Evolutionary conservation across 805 yeast species (phyloP), one percentile per base, ranked within the genome.

Genomic region (Yarrowia sp.): DNA sequence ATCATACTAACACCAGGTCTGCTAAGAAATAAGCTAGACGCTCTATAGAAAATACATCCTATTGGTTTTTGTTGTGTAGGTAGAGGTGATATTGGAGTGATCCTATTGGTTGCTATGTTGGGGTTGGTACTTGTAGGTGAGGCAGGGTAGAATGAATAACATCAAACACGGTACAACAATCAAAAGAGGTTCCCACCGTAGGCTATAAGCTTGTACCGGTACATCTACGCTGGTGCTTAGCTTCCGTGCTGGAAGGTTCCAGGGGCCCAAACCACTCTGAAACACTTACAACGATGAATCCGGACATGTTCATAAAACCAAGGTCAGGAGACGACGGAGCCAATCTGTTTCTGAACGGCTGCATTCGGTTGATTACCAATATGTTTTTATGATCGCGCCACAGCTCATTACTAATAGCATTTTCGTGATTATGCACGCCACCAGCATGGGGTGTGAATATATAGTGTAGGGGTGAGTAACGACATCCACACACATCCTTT

Each of bases 341-440:
- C 8, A 10, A 8, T 35, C 13, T 10, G 2, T 35, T 35, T 35
- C 13, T 10, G n/a, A n/a, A n/a, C n/a, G n/a, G n/a, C n/a, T n/a
- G 3, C 8, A 35, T 35, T 8, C 38, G 6, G 10, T 44, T 44
- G 31, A 3, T n/a, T 14, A 44, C 50, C 50, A 17, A 22, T n/a
- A n/a, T 22, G 28, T 10, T 5, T 28, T 7, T n/a, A n/a, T n/a
- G 22, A n/a, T 48, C 6, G 31, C 17, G 55, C 55, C 55, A 48
- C 55, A 9, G 13, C 10, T 11, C 14, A 28, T 51, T 51, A 51
- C 44, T 51, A 51, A 51, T 39, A 55, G 17, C 47, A 39, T 41
- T 31, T 8, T 36, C 33, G 28, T 3, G 60, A 51, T 51, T 41
- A 55, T 55, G 61, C 61, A 55, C 61, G 61, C 61, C 61, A 55